Evolutionary conservation across 2,329 filamentous ascomycete genomes (phyloP).

Genomic region (Chrysosporium keratinophilum): DNA sequence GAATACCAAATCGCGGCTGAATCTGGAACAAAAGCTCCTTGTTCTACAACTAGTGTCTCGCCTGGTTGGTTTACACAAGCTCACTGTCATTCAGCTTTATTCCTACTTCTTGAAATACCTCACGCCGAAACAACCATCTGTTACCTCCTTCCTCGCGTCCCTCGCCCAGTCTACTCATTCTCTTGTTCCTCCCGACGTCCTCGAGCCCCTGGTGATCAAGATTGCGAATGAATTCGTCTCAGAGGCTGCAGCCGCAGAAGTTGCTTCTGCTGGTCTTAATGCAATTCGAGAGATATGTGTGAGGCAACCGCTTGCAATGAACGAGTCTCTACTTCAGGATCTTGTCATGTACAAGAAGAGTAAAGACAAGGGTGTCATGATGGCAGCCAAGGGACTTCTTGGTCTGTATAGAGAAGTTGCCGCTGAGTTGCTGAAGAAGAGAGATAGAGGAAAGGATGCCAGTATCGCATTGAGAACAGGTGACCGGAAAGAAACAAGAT

Average conservation of each 20-base stretch:
- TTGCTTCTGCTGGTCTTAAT: conserved; percentile 84
- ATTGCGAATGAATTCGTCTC: conserved; percentile 98
- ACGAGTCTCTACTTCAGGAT: conserved; percentile 88
- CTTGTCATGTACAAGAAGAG: conserved; percentile 91
- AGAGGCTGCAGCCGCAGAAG: conserved; percentile 81
- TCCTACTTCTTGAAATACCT: conserved; percentile 94
- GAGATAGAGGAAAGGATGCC: conserved; percentile 84
- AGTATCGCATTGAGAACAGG: conserved; percentile 70
- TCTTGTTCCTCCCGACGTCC: conserved; percentile 79
- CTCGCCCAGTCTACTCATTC: conserved; percentile 86
- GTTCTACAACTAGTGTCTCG: conserved; percentile 84
- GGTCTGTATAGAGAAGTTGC: conserved; percentile 86
- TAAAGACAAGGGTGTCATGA: conserved; percentile 98
- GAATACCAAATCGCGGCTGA: conserved; percentile 71
- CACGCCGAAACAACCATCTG: conserved; percentile 74
- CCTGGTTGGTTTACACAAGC: conserved; percentile 82
- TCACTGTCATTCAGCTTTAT: conserved; percentile 82
- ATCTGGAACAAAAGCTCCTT: conserved; percentile 79
- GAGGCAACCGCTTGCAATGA: conserved; percentile 91
- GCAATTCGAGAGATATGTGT: conserved; percentile 90
- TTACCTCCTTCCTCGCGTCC: conserved; percentile 86
- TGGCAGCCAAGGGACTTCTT: conserved; percentile 88
- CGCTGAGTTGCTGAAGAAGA: conserved; percentile 77
- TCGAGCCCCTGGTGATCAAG: conserved; percentile 85
- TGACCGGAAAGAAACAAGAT: conserved; percentile 64